Evolutionary conservation across 495 filamentous ascomycete species (phyloP), one percentile per base, ranked within the genome.

Genomic region (Apodospora peruviana): DNA sequence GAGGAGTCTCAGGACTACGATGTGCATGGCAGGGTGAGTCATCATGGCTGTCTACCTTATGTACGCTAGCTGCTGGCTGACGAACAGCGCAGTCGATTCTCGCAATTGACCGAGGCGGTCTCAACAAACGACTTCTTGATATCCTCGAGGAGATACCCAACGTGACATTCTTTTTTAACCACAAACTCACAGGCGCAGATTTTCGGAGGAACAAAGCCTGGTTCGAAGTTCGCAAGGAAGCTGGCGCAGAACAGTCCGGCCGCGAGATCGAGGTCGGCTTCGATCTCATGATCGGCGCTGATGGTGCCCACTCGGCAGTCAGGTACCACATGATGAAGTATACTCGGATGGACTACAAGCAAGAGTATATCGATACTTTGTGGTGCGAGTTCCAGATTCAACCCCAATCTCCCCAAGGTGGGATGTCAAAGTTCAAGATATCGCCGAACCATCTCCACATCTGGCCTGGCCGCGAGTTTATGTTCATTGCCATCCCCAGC

Each of bases 401-500:
- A 2, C 59, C 71, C 32, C 19, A 52, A 42, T 4, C 19, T 48
- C 2, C 37, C 53, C 4, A 49, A 52, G 21, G 68, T 74, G 0
- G 60, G 73, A 12, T 52, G 68, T 75, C 77, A 22, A 77, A 72
- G 52, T 99, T 91, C 62, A 71, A 72, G 24, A 87, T 96, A 46
- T 89, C 87, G 0, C 88, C 89, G 14, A 86, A 95, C 62, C 89
- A 97, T 58, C 77, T 99, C 2, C 93, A 99, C 64, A 99, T 99
- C 67, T 99, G 93, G 93, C 93, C 93, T 1, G 88, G 85, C 19
- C 81, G 82, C 52, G 80, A 88, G 11, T 87, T 89, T 61, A 97
- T 99, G 93, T 99, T 99, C 68, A 97, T 99, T 57, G 93, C 93
- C 17, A 87, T 99, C 21, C 91, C 93, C 0, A 88, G 84, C 43